Conservation (phyloP, 2,329 filamentous ascomycete species). For the Colletotrichum chrysophilum region DNA sequence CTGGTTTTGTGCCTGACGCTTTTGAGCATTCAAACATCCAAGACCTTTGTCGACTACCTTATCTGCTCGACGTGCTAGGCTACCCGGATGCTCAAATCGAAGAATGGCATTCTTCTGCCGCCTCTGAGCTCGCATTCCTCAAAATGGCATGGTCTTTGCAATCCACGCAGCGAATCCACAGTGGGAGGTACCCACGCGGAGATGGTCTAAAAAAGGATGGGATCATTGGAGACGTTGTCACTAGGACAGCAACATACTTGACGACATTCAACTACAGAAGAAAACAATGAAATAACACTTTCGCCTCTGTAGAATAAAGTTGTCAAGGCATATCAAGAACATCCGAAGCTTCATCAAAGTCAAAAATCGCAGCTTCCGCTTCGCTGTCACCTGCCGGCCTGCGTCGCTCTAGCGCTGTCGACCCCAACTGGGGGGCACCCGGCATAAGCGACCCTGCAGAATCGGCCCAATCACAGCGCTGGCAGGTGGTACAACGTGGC, state of each 20-base stretch:
- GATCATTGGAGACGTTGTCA: not conserved
- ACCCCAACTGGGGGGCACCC: not conserved
- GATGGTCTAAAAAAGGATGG: not conserved
- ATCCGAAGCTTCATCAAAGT: not conserved
- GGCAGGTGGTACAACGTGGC: not conserved
- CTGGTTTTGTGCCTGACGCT: not conserved
- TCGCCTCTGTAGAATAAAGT: not conserved
- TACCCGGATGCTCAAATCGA: not conserved
- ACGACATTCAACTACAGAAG: not conserved
- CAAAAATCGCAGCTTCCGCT: not conserved
- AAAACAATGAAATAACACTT: not conserved
- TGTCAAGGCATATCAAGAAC: not conserved
- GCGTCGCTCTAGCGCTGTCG: not conserved
- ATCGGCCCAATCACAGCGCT: not conserved
- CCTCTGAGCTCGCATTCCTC: slow-evolving; percentile 2
- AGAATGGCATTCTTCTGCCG: not conserved
- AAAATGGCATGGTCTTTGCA: slow-evolving; percentile 8
- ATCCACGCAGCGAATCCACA: slow-evolving; percentile 2
- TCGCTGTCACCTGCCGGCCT: not conserved
- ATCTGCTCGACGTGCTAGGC: not conserved
- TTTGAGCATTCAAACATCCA: not conserved
- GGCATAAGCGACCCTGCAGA: not conserved
- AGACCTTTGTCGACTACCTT: not conserved
- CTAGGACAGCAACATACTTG: not conserved
- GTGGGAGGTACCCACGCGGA: not conserved